Base-by-base conservation (phyloP, 805 yeast species). In the Metschnikowia chrysomelidarum region DNA sequence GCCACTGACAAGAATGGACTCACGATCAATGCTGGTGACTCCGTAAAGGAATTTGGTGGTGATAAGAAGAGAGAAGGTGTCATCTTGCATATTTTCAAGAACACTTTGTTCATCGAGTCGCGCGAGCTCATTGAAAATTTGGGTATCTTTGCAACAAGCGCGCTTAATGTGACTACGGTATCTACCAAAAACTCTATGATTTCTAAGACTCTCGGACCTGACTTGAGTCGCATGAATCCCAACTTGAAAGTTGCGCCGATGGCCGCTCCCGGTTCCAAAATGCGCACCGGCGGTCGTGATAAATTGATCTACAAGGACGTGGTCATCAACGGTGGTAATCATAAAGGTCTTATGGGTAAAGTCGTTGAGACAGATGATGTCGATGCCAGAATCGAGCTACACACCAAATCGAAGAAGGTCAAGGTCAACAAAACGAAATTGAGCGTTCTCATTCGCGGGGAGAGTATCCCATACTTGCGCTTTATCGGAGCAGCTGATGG, bases 311-410 rank as follows among this genome's bases (percentile, higher is more conserved):
- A 87, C 49, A 87, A 87, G 54, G 82, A 83, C 40, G 96, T 93
- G 15, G 78, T 87, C 46, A 84, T 93, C 31, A 77, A 86, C 24
- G 80, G 84, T 53, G 87, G 96, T n/a, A 93, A 95, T 19, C 87
- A 91, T 60, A 93, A 93, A 64, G 98, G 98, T 29, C 78, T 87
- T 49, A 80, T 82, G 66, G 98, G 98, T 57, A 84, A 87, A 46
- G 87, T 93, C 27, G 83, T 85, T 48, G 98, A 93, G 56, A 87
- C 96, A 7, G 93, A 87, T 51, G 98, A 94, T 44, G 83, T 83
- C 10, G 76, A 75, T 48, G 98, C 97, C 1, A 76, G 97, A 41
- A 86, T 93, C 27, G 98, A 93, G 64, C 73, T 93, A 46, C 98
- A 93, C 60, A 86, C 96, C 18, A 89, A 89, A 48, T 81, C 82